Evolutionary conservation across 805 yeast genomes (phyloP), one percentile per base, ranked within the genome.

Genomic region (Ogataea trehalophila): DNA sequence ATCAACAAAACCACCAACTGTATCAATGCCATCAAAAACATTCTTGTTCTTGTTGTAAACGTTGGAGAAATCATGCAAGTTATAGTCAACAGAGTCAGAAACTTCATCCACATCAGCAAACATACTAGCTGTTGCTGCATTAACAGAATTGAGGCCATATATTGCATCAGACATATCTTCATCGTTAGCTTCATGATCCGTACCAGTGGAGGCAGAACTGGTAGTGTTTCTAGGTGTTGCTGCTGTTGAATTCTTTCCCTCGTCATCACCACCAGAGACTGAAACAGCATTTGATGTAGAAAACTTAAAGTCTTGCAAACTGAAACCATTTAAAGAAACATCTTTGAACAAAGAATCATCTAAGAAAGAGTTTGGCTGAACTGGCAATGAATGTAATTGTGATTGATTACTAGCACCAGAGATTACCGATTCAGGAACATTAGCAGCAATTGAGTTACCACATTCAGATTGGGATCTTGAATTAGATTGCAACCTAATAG

Each of bases 391-490:
- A 26, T 26, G 31, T 26, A 26, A 26, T 2, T 26, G 31, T 9
- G 31, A 26, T 11, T 26, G 13, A 9, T 26, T 13, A 26, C 31
- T 11, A 26, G 31, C 9, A 26, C 31, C 31, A 26, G 31, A 6
- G 9, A 26, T 1, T 3, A 26, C 9, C 8, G 9, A 9, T 17
- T 40, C 18, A 14, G 43, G 15, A 5, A 15, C 17, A 1, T 33
- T 38, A 33, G 34, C 33, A 31, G 26, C 37, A 11, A 14, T 13
- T 22, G 47, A 33, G n/a, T 34, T 16, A 4, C 49, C 57, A 36
- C 53, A 53, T 43, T 48, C 54, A n/a, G 58, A 56, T 44, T 48
- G 56, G 9, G 56, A 55, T 36, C 56, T 43, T 17, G 61, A 58
- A 39, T 18, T 44, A 37, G 52, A 26, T 39, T 53, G 54, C 5